Base-by-base conservation (phyloP, 805 yeast genomes). In the Yarrowia alimentaria region DNA sequence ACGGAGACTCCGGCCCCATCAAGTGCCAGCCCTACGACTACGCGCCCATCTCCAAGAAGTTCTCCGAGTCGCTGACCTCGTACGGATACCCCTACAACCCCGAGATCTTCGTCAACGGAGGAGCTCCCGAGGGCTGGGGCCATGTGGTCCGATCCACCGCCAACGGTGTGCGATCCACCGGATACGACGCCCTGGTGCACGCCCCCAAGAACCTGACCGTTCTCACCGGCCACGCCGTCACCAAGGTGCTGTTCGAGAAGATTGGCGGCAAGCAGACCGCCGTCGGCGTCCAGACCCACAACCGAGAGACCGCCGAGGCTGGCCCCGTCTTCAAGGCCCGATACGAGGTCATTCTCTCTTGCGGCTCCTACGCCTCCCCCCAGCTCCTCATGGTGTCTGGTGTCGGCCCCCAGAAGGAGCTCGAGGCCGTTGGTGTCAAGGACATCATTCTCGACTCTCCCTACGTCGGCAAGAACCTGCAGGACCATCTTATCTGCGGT, bases 341-440 rank as follows among this genome's bases (percentile, higher is more conserved):
- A 25, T 56, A 59, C 16, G 67, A 64, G 49, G 61, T 61, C 18
- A 57, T 64, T 37, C 43, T 64, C 16, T 58, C 62, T 17, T 59
- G 62, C 40, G 68, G 68, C 37, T 66, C 63, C 6, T 59, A 64
- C 47, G 68, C 64, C 30, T 59, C 64, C 48, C 68, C 68, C 26
- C 60, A 62, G 34, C 60, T 64, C 32, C 56, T 64, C 57, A 56
- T 64, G 62, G 66, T 61, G 34, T 61, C 65, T 24, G 68, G 68
- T 24, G 37, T 64, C 19, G 68, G 67, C 18, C 68, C 68, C 13
- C 56, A 52, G 53, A 52, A 55, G 50, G 63, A 64, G 54, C 57
- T 64, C 24, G 58, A 58, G 35, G 56, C 43, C 21, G 60, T 59
- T 28, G 64, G 65, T 14, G 61, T 64, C 51, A 57, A 58, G 17